Base-by-base conservation (phyloP, 345 rosid species). In the Diplotaxis tenuifolia region DNA sequence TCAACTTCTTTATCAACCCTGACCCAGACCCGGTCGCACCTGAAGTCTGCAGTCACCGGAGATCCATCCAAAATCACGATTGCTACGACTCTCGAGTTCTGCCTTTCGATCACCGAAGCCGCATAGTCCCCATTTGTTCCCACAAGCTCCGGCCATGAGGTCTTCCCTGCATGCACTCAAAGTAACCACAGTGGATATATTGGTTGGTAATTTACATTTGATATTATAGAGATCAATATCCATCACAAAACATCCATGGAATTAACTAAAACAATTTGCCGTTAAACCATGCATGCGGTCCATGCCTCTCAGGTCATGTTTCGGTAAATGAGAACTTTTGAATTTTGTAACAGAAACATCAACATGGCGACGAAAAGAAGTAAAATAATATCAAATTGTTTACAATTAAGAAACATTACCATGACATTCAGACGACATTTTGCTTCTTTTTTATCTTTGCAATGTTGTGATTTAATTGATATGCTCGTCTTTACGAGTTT, bases 131-230 rank as follows among this genome's bases (percentile, higher is more conserved):
- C 80, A 21, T 50, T 50, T 23, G 60, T 31, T 49, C 80, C 82
- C 19, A 71, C 19, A 27, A 78, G 80, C 68, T 81, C 82, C 6
- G 82, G 84, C 84, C 84, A 81, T 49, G 78, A 38, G 32, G 2
- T 25, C 75, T 81, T 78, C 7, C 72, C 81, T 81, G 70, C 16
- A 18, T 0, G n/a, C 10, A 16, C 42, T 45, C 65, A 28, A 58
- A 70, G 21, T 28, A 57, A 70, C 56, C 21, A 57, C 20, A 27
- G 7, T 57, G 3, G 19, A 42, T 42, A 12, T 4, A 52, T 20
- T 9, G 56, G 56, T 20, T 52, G 3, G 56, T 50, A 18, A 50
- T 19, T 16, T 58, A 34, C 67, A 5, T 19, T 60, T 60, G 10
- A 28, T 6, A 14, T 25, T 20, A 7, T 19, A 59, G 21, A 58